phyloP scores from a whole-genome alignment of 176 grass and related monocot species.

The Stipa capillata region DNA sequence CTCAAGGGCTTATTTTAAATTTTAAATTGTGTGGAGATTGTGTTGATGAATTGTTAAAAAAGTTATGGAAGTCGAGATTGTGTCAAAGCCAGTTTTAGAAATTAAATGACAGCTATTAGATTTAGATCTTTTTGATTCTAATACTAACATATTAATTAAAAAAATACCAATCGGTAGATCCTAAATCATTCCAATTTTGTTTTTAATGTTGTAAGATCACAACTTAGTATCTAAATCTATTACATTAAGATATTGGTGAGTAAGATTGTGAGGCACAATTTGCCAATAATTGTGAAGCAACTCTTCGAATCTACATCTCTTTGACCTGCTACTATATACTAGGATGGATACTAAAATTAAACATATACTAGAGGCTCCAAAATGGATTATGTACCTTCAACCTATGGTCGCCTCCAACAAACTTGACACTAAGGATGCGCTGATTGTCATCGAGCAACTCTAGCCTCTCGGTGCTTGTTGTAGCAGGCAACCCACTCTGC shows the following conservation, averaged over 20 bases:
- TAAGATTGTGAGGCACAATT: too few species aligned
- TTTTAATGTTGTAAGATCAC: too few species aligned
- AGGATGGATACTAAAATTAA: background rate
- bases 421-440: conserved; percentile 60
- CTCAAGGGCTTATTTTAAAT: background rate
- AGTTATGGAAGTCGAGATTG: background rate
- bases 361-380: background rate
- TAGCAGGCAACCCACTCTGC: conserved; percentile 70
- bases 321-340: background rate
- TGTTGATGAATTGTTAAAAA: background rate
- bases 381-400: conserved; percentile 55
- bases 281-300: background rate
- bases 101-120: background rate
- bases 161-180: background rate
- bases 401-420: conserved; percentile 68
- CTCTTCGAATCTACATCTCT: background rate
- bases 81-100: background rate
- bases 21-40: background rate
- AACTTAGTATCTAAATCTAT: background rate
- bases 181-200: background rate
- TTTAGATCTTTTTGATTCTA: background rate
- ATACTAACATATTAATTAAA: background rate
- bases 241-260: too few species aligned
- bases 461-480: conserved; percentile 60
- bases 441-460: conserved; percentile 71